Evolutionary conservation across 2,329 filamentous ascomycete genomes (phyloP).

Genomic region (Penicillium sp.): DNA sequence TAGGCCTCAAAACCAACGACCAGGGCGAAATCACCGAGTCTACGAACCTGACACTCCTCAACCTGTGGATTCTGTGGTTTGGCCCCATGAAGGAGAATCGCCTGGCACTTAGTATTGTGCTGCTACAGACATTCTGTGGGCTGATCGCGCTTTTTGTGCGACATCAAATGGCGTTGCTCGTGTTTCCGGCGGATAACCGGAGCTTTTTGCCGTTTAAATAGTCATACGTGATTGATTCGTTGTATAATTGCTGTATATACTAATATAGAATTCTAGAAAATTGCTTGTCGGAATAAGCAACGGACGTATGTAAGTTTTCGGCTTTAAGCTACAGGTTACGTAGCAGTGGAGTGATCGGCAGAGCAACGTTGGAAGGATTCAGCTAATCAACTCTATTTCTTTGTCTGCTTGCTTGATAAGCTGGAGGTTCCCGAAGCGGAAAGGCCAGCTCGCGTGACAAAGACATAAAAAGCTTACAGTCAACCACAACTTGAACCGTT

Average conservation of each 20-base stretch:
- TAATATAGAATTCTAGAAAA: neutral
- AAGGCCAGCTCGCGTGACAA: too few species aligned
- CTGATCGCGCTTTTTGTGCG: slow-evolving; percentile 79
- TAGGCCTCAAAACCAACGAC: slow-evolving; percentile 64
- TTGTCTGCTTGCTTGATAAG: too few species aligned
- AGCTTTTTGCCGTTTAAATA: slow-evolving; percentile 17
- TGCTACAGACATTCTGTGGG: slow-evolving; percentile 72
- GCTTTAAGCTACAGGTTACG: too few species aligned
- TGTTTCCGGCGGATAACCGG: slow-evolving; percentile 85
- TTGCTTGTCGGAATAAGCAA: too few species aligned
- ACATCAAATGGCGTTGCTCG: slow-evolving; percentile 77
- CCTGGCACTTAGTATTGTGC: slow-evolving; percentile 72
- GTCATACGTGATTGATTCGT: neutral
- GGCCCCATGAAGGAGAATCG: slow-evolving; percentile 85
- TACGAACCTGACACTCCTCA: slow-evolving; percentile 88
- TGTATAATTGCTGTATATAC: neutral
- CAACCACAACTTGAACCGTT: too few species aligned
- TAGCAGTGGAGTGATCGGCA: too few species aligned
- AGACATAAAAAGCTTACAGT: too few species aligned
- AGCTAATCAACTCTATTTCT: too few species aligned
- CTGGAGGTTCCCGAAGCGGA: too few species aligned
- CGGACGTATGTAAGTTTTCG: too few species aligned
- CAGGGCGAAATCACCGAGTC: slow-evolving; percentile 71
- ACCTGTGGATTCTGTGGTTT: slow-evolving; percentile 94
- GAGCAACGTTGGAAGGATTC: too few species aligned